Evolutionary conservation across 345 rosid species (phyloP).

Genomic region (Eutrema yunnanense): DNA sequence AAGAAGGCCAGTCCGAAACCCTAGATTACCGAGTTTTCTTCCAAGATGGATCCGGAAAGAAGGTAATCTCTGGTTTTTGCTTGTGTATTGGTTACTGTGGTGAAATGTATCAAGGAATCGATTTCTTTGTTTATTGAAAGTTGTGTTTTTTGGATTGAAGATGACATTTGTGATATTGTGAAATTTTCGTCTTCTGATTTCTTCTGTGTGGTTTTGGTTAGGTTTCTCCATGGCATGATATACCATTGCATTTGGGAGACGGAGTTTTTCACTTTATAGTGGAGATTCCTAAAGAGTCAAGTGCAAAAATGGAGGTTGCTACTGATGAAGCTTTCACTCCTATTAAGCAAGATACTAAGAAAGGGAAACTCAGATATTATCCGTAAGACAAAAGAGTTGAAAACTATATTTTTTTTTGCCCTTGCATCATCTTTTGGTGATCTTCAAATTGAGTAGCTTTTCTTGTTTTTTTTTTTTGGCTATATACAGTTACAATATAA

Average conservation of each 20-base stretch:
- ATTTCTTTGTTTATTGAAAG: background rate
- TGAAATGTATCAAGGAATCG: no score
- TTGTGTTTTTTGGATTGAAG: background rate
- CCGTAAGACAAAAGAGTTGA: conserved; percentile 16
- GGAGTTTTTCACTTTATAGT: conserved; percentile 75
- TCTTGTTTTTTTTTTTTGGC: background rate
- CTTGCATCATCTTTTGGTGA: no score
- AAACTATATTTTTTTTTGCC: no score
- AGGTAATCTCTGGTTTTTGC: conserved; percentile 28
- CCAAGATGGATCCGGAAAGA: conserved; percentile 61
- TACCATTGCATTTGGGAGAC: conserved; percentile 77
- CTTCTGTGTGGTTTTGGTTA: background rate
- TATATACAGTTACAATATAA: conserved; percentile 50
- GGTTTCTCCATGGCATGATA: conserved; percentile 98
- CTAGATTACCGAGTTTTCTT: conserved; percentile 83
- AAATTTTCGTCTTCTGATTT: no score
- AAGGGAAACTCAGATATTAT: conserved; percentile 35
- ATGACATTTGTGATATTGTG: background rate
- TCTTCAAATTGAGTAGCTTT: background rate
- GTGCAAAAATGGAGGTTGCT: conserved; percentile 98
- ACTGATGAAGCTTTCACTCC: conserved; percentile 89
- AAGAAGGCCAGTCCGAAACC: conserved; percentile 72
- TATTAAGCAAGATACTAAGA: conserved; percentile 66
- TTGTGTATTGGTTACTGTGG: background rate
- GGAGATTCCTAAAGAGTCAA: conserved; percentile 89